A percentile compares a stretch with the other conserved stretches of the same genome.
phyloP scores from a whole-genome alignment of 2,329 filamentous ascomycete genomes.

The Lachnellula subtilissima region DNA sequence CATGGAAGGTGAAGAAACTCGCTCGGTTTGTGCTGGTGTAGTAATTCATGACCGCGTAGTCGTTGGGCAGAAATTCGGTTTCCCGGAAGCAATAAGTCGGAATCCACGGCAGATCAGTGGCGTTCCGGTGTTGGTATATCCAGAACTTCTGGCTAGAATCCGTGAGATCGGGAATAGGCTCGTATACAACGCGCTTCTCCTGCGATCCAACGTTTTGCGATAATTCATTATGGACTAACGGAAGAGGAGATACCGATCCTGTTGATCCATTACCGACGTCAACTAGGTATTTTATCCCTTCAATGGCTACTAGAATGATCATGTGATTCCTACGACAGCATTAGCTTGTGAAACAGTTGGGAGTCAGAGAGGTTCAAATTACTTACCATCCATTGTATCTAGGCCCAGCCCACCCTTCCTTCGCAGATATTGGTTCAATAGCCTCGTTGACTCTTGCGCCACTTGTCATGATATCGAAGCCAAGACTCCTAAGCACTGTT shows the following conservation, averaged over 20 bases:
- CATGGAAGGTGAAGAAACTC: slow-evolving; percentile 49
- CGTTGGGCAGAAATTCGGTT: slow-evolving; percentile 52
- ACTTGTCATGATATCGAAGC: slow-evolving; percentile 48
- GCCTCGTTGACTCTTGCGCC: slow-evolving; percentile 43
- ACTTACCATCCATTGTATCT: background rate
- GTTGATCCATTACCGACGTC: slow-evolving; percentile 45
- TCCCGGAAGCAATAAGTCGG: slow-evolving; percentile 42
- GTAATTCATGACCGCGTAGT: slow-evolving; percentile 57
- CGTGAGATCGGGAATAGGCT: slow-evolving; percentile 41
- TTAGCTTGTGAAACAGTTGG: background rate
- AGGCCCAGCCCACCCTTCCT: background rate
- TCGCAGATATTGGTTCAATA: background rate
- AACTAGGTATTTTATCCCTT: slow-evolving; percentile 42
- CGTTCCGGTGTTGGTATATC: slow-evolving; percentile 55
- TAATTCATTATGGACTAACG: slow-evolving; percentile 39
- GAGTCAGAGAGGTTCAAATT: background rate
- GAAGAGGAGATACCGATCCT: slow-evolving; percentile 51
- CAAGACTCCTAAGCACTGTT: slow-evolving; percentile 44
- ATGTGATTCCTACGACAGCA: slow-evolving; percentile 46
- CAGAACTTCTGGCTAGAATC: slow-evolving; percentile 45
- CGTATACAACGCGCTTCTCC: slow-evolving; percentile 47
- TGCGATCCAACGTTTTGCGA: slow-evolving; percentile 40
- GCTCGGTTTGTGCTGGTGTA: slow-evolving; percentile 43
- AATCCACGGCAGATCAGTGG: slow-evolving; percentile 45
- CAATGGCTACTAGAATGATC: slow-evolving; percentile 53